Conservation (phyloP, 768 basidiomycete genomes). For the Lactarius pseudohatsudake region DNA sequence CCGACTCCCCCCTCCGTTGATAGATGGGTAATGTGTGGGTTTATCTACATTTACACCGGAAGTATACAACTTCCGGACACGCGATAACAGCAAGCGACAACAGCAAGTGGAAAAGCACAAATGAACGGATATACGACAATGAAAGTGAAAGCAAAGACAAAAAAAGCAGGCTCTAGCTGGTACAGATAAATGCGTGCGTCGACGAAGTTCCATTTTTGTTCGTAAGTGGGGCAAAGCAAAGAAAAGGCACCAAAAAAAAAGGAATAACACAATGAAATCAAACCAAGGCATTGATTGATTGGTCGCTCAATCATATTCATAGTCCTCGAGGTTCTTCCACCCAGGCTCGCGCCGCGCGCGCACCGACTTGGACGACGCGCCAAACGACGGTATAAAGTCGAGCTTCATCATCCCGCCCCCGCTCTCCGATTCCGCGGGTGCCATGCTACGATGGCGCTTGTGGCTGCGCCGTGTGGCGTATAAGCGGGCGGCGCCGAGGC, state of each 20-base stretch:
- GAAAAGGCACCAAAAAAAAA: neutral
- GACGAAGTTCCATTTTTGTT: neutral
- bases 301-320: neutral
- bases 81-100: neutral
- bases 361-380: neutral
- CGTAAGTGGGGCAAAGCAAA: neutral
- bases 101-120: neutral
- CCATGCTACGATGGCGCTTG: neutral
- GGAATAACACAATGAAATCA: neutral
- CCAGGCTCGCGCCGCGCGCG: neutral
- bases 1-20: too few relatives aligned
- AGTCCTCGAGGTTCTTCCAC: slow-evolving; percentile 22
- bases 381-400: slow-evolving; percentile 1
- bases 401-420: neutral
- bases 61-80: neutral
- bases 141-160: neutral
- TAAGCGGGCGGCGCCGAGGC: neutral
- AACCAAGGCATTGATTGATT: neutral
- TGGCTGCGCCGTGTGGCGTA: neutral
- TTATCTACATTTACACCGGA: neutral
- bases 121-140: neutral
- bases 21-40: neutral
- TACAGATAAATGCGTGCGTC: neutral
- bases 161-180: too few relatives aligned
- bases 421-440: too few relatives aligned